phyloP scores from a whole-genome alignment of 768 basidiomycete species.

The Austroboletus eburneus region DNA sequence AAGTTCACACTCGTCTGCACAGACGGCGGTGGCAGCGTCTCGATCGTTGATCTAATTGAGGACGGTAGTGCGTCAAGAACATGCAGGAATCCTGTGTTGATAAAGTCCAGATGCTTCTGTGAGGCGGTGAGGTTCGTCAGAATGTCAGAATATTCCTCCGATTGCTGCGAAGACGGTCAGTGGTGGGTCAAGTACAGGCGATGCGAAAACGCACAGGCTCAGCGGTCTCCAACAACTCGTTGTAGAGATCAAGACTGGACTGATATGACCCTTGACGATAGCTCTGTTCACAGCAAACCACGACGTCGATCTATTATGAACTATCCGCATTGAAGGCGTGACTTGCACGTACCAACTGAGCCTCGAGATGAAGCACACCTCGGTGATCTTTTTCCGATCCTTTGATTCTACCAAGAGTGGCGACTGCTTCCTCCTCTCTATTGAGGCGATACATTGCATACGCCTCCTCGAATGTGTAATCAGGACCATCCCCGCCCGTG shows the following conservation, averaged over 20 bases:
- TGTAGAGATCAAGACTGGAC: constrained; percentile 71
- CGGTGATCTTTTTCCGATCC: constrained; percentile 44
- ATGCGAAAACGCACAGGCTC: constrained; percentile 56
- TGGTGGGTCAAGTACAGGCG: constrained; percentile 1
- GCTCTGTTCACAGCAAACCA: constrained; percentile 40
- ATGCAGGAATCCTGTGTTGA: constrained; percentile 62
- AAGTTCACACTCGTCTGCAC: constrained; percentile 32
- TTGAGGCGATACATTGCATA: constrained; percentile 87
- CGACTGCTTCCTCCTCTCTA: constrained; percentile 61
- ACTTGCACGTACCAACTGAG: constrained; percentile 68
- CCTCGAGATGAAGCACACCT: constrained; percentile 75
- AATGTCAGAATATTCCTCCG: constrained; percentile 86
- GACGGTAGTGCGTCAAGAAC: constrained; percentile 59
- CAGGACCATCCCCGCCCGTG: constrained; percentile 6
- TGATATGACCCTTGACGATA: constrained; percentile 79
- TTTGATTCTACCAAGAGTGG: constrained; percentile 48
- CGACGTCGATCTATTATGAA: constrained; percentile 16
- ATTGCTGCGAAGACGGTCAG: constrained; percentile 45
- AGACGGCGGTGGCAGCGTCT: constrained; percentile 58
- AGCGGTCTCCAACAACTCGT: constrained; percentile 72
- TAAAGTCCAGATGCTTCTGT: constrained; percentile 80
- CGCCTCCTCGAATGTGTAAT: constrained; percentile 60
- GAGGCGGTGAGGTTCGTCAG: constrained; percentile 81
- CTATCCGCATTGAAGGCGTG: constrained; percentile 13
- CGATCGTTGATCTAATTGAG: constrained; percentile 48